Percentiles rank a stretch among this genome's conserved stretches.
Evolutionary conservation across 805 yeast genomes (phyloP).

Genomic region (Middelhovenomyces tepae): DNA sequence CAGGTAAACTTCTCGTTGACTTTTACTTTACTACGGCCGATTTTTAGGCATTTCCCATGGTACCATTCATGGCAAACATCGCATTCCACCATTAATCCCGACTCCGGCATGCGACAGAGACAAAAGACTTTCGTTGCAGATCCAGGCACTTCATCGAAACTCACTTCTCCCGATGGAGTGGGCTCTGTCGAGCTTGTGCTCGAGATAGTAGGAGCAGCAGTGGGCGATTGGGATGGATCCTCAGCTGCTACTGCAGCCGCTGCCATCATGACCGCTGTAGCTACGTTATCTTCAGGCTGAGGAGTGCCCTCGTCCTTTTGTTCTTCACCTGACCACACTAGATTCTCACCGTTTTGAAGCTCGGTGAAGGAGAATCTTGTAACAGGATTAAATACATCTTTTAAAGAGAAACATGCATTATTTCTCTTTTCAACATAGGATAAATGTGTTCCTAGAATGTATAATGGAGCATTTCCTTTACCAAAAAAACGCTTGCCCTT

Average conservation of each 20-base stretch:
- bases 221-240: too few relatives aligned
- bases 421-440: slow-evolving; percentile 17
- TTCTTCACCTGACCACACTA: too few relatives aligned
- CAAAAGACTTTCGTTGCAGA: slow-evolving; percentile 36
- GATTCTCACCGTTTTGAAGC: too few relatives aligned
- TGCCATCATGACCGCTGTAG: too few relatives aligned
- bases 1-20: slow-evolving; percentile 40
- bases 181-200: too few relatives aligned
- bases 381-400: slow-evolving; percentile 18
- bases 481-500: slow-evolving; percentile 29
- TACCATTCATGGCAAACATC: slow-evolving; percentile 89
- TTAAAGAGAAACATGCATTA: slow-evolving; percentile 15
- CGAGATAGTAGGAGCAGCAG: too few relatives aligned
- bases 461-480: slow-evolving; percentile 29
- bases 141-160: slow-evolving; percentile 5
- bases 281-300: too few relatives aligned
- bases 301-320: too few relatives aligned
- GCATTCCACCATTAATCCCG: slow-evolving; percentile 84
- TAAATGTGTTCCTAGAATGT: slow-evolving; percentile 24
- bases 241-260: too few relatives aligned
- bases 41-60: slow-evolving; percentile 72
- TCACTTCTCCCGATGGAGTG: too few relatives aligned
- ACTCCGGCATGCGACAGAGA: slow-evolving; percentile 48
- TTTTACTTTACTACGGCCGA: slow-evolving; percentile 18
- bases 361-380: too few relatives aligned